Percentiles rank a stretch among this genome's conserved stretches.
These are phyloP conservation scores for Prunus mira DNA, from an alignment of 306 rosid genomes.

Conservation along the genomic window DNA sequence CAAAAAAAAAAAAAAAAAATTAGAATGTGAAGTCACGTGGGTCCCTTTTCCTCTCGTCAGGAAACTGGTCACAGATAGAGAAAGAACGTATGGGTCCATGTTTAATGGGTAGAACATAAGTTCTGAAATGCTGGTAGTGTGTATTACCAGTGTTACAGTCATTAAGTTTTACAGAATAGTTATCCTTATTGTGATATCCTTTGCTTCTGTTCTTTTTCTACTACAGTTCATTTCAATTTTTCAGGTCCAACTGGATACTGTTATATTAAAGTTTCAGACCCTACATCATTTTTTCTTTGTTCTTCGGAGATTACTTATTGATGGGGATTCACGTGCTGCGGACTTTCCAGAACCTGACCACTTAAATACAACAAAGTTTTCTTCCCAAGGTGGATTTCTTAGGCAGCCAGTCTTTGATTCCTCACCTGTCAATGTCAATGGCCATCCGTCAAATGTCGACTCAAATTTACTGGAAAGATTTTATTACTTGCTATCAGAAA, in stretches of 20 bases:
- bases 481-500: conserved; percentile 53
- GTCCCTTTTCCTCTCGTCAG: neutral
- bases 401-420: conserved; percentile 65
- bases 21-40: neutral
- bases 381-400: conserved; percentile 87
- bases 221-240: conserved; percentile 16
- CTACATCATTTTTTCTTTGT: conserved; percentile 89
- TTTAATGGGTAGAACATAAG: neutral
- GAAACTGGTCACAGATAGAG: neutral
- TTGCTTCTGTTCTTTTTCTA: conserved; percentile 10
- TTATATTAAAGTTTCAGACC: conserved; percentile 64
- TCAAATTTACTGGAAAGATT: conserved; percentile 44
- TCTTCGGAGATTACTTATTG: conserved; percentile 72
- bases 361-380: conserved; percentile 35
- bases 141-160: neutral
- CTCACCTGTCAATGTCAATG: conserved; percentile 32
- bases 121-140: neutral
- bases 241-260: conserved; percentile 75
- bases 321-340: conserved; percentile 40
- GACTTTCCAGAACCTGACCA: conserved; percentile 32
- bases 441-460: conserved; percentile 34
- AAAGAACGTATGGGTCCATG: neutral
- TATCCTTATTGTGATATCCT: neutral
- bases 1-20: no score
- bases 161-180: neutral